phyloP scores from a whole-genome alignment of 768 basidiomycete genomes.

The Macrolepiota dolichaula region DNA sequence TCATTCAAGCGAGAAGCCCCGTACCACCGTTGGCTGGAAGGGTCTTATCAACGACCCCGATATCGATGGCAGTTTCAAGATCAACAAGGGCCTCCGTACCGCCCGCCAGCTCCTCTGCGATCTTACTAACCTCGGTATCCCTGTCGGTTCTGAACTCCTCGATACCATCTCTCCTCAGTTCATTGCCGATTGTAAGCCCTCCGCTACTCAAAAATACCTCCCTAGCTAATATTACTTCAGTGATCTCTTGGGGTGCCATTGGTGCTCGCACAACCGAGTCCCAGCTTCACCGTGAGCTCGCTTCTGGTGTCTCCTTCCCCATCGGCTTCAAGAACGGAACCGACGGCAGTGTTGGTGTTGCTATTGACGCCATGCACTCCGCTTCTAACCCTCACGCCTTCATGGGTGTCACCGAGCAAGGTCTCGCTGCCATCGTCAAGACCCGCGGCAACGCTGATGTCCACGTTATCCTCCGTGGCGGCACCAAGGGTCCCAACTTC shows the following conservation, averaged over 20 bases:
- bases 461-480: constrained; percentile 95
- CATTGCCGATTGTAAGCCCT: constrained; percentile 63
- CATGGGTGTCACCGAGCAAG: constrained; percentile 88
- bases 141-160: constrained; percentile 92
- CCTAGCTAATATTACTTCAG: constrained; percentile 24
- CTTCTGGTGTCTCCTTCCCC: constrained; percentile 95
- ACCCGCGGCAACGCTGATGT: constrained; percentile 83
- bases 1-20: constrained; percentile 67
- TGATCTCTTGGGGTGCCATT: constrained; percentile 92
- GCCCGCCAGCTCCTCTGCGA: constrained; percentile 90
- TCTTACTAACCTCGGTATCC: constrained; percentile 84
- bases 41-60: constrained; percentile 94
- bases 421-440: constrained; percentile 93
- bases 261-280: constrained; percentile 97
- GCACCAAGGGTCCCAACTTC: constrained; percentile 89
- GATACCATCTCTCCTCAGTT: constrained; percentile 80
- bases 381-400: constrained; percentile 92
- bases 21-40: constrained; percentile 98
- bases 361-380: constrained; percentile 95
- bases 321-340: constrained; percentile 99
- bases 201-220: neutral
- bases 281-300: constrained; percentile 95
- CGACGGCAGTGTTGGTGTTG: constrained; percentile 87
- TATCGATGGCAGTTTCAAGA: constrained; percentile 91
- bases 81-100: constrained; percentile 93